phyloP scores from a whole-genome alignment of 129 eudicot species.

The Flaveria brownii region DNA sequence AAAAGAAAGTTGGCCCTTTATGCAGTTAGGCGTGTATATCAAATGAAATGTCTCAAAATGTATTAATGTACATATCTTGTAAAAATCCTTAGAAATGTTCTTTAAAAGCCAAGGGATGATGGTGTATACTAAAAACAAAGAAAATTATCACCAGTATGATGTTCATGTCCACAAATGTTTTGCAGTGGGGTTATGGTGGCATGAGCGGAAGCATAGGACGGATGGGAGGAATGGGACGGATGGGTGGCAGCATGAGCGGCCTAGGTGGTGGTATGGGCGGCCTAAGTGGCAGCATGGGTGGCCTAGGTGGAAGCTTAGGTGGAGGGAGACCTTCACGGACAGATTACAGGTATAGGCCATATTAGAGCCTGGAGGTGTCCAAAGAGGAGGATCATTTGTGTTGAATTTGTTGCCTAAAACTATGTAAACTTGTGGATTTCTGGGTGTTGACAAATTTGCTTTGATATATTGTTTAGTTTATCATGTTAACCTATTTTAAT shows the following conservation, averaged over 20 bases:
- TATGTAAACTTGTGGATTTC: constrained; percentile 24
- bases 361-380: constrained; percentile 39
- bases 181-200: constrained; percentile 87
- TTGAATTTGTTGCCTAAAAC: constrained; percentile 16
- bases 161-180: constrained; percentile 15
- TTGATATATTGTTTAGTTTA: background rate
- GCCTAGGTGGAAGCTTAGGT: constrained; percentile 42
- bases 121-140: background rate
- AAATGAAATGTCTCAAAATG: background rate
- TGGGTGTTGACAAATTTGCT: constrained; percentile 15
- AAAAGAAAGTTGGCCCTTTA: background rate
- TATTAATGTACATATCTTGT: background rate
- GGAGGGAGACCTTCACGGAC: constrained; percentile 70
- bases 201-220: constrained; percentile 41
- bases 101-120: background rate
- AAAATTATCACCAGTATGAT: background rate
- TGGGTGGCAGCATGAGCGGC: constrained; percentile 41
- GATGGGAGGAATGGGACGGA: constrained; percentile 48
- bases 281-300: constrained; percentile 40
- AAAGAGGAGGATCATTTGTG: constrained; percentile 11
- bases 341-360: constrained; percentile 87
- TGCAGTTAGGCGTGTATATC: background rate
- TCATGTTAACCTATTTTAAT: background rate
- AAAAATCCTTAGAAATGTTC: constrained; percentile 7
- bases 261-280: constrained; percentile 44